Evolutionary conservation across 176 grass and related monocot species (phyloP).

Genomic region (Oryza meyeriana): DNA sequence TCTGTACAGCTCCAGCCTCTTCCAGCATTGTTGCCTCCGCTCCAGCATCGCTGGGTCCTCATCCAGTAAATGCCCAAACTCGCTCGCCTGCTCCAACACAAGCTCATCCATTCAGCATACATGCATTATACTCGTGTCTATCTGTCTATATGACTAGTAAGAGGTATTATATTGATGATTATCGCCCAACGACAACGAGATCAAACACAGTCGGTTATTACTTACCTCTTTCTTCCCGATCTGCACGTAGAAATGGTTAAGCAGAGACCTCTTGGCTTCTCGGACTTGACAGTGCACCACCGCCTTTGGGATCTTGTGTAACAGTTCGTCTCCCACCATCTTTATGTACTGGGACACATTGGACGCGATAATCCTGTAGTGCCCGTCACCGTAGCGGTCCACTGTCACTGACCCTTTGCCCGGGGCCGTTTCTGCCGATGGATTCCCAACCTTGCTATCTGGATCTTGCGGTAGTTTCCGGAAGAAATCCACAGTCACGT

Average conservation of each 20-base stretch:
- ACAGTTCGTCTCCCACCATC: constrained; percentile 60
- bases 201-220: background rate
- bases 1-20: constrained; percentile 71
- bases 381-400: constrained; percentile 63
- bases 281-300: constrained; percentile 73
- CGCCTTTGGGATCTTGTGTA: constrained; percentile 62
- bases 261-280: constrained; percentile 67
- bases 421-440: background rate
- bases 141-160: no score
- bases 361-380: constrained; percentile 66
- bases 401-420: background rate
- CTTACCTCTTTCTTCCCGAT: constrained; percentile 61
- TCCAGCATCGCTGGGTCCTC: constrained; percentile 73
- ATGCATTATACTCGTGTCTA: no score
- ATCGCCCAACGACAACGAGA: background rate
- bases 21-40: constrained; percentile 46
- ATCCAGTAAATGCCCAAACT: constrained; percentile 57
- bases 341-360: constrained; percentile 62
- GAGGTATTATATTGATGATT: background rate
- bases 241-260: constrained; percentile 59
- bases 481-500: constrained; percentile 74
- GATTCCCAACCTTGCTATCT: constrained; percentile 17
- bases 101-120: background rate
- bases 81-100: constrained; percentile 32
- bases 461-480: constrained; percentile 61